Percentiles rank a stretch among this genome's conserved stretches.
Conservation (phyloP, 2,329 filamentous ascomycete genomes). For the Claviceps fusiformis region DNA sequence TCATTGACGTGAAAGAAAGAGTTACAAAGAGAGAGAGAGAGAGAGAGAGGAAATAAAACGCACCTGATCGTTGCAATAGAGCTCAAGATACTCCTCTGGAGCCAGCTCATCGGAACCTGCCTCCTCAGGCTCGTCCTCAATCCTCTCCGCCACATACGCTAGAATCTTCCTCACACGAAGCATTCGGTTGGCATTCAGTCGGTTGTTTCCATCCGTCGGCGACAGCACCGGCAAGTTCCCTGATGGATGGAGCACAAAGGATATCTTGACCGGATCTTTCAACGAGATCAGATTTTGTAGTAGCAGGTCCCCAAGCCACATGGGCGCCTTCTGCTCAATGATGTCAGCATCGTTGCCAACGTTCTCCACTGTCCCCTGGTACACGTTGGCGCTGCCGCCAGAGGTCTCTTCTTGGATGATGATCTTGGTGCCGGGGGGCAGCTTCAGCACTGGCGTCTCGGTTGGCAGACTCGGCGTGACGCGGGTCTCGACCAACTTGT, state of each 20-base stretch:
- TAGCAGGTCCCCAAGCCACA: conserved; percentile 85
- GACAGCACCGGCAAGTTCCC: conserved; percentile 63
- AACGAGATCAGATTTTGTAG: conserved; percentile 66
- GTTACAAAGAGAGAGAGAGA: background rate
- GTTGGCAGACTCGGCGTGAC: conserved; percentile 56
- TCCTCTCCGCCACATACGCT: conserved; percentile 80
- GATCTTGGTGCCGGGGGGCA: conserved; percentile 52
- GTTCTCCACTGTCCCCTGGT: conserved; percentile 72
- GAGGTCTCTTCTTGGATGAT: conserved; percentile 56
- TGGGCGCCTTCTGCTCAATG: conserved; percentile 74
- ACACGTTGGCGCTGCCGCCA: conserved; percentile 68
- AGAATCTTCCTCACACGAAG: conserved; percentile 89
- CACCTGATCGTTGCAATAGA: conserved; percentile 90
- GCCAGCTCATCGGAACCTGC: conserved; percentile 47
- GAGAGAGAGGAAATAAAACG: conserved; percentile 15
- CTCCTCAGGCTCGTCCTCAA: conserved; percentile 56
- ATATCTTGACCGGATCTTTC: conserved; percentile 95
- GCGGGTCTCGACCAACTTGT: conserved; percentile 42
- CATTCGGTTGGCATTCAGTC: conserved; percentile 95
- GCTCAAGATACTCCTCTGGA: conserved; percentile 85
- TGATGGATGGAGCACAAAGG: conserved; percentile 75
- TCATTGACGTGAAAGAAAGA: background rate
- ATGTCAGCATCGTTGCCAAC: conserved; percentile 65
- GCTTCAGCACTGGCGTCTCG: conserved; percentile 65
- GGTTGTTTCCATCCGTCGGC: conserved; percentile 66